These are phyloP conservation scores for Cairneyella variabilis DNA, from an alignment of 495 filamentous ascomycete genomes.

Conservation along the genomic window DNA sequence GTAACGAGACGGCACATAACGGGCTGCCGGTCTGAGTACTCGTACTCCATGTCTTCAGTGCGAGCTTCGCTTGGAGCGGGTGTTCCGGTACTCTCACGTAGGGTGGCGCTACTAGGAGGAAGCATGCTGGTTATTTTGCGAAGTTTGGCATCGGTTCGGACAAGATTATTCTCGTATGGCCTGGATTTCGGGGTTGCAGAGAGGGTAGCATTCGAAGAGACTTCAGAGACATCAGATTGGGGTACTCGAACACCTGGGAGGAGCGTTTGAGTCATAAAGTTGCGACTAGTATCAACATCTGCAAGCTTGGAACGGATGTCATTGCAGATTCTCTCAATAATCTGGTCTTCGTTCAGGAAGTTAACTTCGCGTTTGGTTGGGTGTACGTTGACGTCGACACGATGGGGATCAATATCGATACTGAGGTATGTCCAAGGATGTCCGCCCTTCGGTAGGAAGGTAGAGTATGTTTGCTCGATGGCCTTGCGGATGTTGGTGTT, in stretches of 20 bases:
- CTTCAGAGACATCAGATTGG: conserved; percentile 26
- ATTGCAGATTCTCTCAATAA: conserved; percentile 82
- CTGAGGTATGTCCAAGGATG: conserved; percentile 94
- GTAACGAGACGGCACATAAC: conserved; percentile 68
- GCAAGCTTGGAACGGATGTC: conserved; percentile 76
- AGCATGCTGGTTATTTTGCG: conserved; percentile 98
- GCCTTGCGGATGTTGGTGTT: conserved; percentile 85
- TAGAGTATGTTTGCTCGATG: conserved; percentile 85
- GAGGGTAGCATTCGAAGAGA: conserved; percentile 25
- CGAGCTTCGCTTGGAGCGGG: conserved; percentile 8
- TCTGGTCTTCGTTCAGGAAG: conserved; percentile 97
- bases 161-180: conserved; percentile 82
- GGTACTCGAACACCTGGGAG: conserved; percentile 61
- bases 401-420: conserved; percentile 86
- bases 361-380: conserved; percentile 98
- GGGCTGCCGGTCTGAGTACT: conserved; percentile 62
- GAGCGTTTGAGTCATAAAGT: conserved; percentile 89
- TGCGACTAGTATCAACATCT: conserved; percentile 89
- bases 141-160: conserved; percentile 84
- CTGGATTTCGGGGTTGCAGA: conserved; percentile 44
- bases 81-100: conserved; percentile 1
- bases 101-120: conserved; percentile 33
- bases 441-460: conserved; percentile 89
- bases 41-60: conserved; percentile 53
- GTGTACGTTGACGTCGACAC: conserved; percentile 97